Evolutionary conservation across 768 basidiomycete genomes (phyloP).

Genomic region (Mycena pura): DNA sequence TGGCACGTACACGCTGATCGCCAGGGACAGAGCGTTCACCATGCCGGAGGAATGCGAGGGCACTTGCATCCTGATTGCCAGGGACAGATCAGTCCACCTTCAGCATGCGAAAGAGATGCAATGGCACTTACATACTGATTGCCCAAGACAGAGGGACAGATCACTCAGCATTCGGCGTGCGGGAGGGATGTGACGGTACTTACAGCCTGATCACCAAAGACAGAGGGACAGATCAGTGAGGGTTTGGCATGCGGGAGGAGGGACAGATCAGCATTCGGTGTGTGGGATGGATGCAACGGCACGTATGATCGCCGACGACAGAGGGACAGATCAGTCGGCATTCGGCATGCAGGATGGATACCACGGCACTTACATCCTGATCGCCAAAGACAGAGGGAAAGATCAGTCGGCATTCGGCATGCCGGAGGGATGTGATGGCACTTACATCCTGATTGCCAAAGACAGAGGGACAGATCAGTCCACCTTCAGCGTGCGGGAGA

Average conservation of each 20-base stretch:
- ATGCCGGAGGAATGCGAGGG: not conserved
- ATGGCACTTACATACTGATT: not conserved
- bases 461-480: not conserved
- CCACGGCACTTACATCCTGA: not conserved
- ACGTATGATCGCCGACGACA: not conserved
- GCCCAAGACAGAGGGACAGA: not conserved
- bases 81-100: not conserved
- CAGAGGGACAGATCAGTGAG: too few relatives aligned
- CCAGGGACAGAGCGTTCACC: not conserved
- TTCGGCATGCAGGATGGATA: not conserved
- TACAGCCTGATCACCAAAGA: not conserved
- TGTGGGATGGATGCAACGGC: not conserved
- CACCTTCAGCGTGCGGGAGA: not conserved
- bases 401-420: not conserved
- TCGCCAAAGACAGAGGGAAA: not conserved
- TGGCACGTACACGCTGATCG: not conserved
- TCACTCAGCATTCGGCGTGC: not conserved
- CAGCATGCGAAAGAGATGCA: not conserved
- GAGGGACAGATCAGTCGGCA: not conserved
- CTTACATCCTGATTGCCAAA: not conserved
- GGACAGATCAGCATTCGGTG: not conserved
- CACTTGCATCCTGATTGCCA: not conserved
- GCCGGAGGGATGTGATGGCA: not conserved
- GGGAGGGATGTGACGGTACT: not conserved
- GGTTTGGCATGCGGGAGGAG: too few relatives aligned